Conservation (phyloP, 2,329 filamentous ascomycete species). For the Fusarium concolor region DNA sequence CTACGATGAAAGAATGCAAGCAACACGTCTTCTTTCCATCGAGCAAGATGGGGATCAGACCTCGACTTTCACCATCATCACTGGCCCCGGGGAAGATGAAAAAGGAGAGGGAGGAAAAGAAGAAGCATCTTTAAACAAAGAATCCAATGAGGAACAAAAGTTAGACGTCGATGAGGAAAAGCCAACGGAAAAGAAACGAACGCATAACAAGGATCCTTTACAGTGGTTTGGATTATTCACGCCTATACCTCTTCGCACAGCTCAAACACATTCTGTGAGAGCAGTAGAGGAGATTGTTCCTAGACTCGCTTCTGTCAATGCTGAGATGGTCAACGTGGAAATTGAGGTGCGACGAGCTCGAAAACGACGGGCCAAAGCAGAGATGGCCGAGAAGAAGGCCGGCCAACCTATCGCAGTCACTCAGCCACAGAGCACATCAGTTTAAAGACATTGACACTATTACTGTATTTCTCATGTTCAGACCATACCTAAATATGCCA, state of each 20-base stretch:
- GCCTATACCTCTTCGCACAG: constrained; percentile 63
- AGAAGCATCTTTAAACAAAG: not conserved
- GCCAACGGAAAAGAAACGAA: constrained; percentile 27
- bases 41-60: constrained; percentile 17
- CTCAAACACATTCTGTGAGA: constrained; percentile 68
- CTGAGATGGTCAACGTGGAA: constrained; percentile 73
- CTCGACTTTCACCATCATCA: constrained; percentile 36
- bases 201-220: constrained; percentile 58
- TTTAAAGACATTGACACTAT: constrained; percentile 28
- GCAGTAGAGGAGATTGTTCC: constrained; percentile 69
- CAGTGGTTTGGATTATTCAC: constrained; percentile 68
- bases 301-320: constrained; percentile 65
- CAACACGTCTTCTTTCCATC: constrained; percentile 58
- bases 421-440: constrained; percentile 13
- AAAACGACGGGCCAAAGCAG: constrained; percentile 65
- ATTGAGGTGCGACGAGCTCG: constrained; percentile 73
- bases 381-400: constrained; percentile 51
- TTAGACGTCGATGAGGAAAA: constrained; percentile 19
- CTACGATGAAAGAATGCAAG: constrained; percentile 81
- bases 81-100: constrained; percentile 15
- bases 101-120: constrained; percentile 6
- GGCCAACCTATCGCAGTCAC: constrained; percentile 5
- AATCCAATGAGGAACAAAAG: constrained; percentile 5
- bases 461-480: not conserved
- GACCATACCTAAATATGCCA: not conserved